These are phyloP conservation scores for Plantago rigida DNA, from an alignment of 305 asterid genomes.

Conservation along the genomic window DNA sequence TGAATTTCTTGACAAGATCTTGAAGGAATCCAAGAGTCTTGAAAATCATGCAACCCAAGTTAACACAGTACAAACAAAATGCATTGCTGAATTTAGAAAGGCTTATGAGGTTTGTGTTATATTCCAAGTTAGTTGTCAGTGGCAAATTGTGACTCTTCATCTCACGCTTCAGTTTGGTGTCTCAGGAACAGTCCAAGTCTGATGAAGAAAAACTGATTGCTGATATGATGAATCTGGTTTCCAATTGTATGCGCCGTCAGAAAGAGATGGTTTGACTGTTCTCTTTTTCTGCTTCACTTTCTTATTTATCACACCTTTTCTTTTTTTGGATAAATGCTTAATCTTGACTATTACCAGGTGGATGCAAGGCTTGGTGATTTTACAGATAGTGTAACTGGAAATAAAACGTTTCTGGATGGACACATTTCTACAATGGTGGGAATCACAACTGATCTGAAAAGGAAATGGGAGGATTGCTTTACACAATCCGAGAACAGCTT, in stretches of 20 bases:
- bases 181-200: conserved; percentile 57
- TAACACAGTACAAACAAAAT: conserved; percentile 47
- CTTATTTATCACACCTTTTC: not conserved
- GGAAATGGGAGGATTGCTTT: conserved; percentile 75
- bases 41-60: conserved; percentile 43
- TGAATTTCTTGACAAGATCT: conserved; percentile 39
- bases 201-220: conserved; percentile 60
- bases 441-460: conserved; percentile 58
- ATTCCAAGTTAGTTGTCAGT: conserved; percentile 8
- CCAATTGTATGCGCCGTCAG: conserved; percentile 60
- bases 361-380: conserved; percentile 49
- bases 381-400: conserved; percentile 45
- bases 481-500: conserved; percentile 38
- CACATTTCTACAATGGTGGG: conserved; percentile 52
- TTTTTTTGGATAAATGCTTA: conserved; percentile 12
- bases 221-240: conserved; percentile 52
- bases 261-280: conserved; percentile 49
- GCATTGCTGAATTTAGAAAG: conserved; percentile 54
- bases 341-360: conserved; percentile 38
- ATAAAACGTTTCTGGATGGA: conserved; percentile 48
- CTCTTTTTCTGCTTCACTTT: not conserved
- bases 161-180: conserved; percentile 25
- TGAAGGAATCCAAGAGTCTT: conserved; percentile 46
- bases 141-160: conserved; percentile 1
- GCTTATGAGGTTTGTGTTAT: conserved; percentile 48